Evolutionary conservation across 83 land plant genomes (phyloP).

Genomic region (Larix sibirica): DNA sequence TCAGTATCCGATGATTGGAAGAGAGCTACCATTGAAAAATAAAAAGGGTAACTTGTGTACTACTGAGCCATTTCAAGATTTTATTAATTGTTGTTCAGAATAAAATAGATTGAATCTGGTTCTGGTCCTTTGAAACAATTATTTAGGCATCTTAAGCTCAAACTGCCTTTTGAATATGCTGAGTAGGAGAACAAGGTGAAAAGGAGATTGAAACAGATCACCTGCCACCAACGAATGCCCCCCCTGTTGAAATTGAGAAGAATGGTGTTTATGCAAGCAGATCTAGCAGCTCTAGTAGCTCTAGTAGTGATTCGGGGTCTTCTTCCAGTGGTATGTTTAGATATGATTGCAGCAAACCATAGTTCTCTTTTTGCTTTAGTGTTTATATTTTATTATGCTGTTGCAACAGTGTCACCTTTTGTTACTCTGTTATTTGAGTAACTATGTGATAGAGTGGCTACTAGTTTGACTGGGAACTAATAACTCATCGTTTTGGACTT

Average conservation of each 20-base stretch:
- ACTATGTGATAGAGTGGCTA: not conserved
- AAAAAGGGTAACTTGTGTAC: conserved; percentile 15
- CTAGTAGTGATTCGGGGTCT: conserved; percentile 91
- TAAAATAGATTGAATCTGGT: not conserved
- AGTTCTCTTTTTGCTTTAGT: not conserved
- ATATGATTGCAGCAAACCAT: not conserved
- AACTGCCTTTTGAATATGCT: not conserved
- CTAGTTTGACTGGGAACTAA: not conserved
- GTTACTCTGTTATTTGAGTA: not conserved
- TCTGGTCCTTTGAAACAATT: not conserved
- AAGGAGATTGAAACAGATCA: conserved; percentile 54
- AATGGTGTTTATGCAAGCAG: conserved; percentile 44
- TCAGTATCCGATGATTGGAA: conserved; percentile 18
- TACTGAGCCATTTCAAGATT: not conserved
- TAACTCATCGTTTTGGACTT: not conserved
- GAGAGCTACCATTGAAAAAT: conserved; percentile 17
- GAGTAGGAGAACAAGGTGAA: conserved; percentile 31
- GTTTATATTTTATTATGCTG: not conserved
- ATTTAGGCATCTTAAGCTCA: not conserved
- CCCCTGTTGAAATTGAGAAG: conserved; percentile 58
- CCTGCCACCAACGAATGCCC: conserved; percentile 36
- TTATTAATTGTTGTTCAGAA: not conserved
- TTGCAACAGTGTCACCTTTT: conserved; percentile 6
- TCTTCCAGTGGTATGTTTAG: conserved; percentile 82
- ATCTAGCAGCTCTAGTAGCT: conserved; percentile 84